Evolutionary conservation across 805 yeast species (phyloP).

Genomic region (Yamadazyma ubonensis): DNA sequence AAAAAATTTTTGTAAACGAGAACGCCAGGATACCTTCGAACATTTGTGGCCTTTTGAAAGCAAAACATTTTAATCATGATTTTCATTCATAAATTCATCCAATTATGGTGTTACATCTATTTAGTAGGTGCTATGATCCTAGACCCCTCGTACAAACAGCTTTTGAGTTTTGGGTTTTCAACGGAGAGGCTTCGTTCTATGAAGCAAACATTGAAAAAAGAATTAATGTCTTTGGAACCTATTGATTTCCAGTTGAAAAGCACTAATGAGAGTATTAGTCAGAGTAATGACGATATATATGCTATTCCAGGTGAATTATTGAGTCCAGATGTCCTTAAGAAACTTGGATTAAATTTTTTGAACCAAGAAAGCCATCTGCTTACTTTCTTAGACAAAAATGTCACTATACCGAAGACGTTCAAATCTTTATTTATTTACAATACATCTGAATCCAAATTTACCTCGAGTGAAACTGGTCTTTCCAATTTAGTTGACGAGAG

Average conservation of each 20-base stretch:
- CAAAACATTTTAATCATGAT: too few relatives aligned
- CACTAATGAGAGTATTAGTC: not conserved
- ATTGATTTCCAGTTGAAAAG: not conserved
- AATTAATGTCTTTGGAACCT: conserved; percentile 12
- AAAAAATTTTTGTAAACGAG: conserved; percentile 4
- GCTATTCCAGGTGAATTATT: conserved; percentile 27
- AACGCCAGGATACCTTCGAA: too few relatives aligned
- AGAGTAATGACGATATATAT: conserved; percentile 12
- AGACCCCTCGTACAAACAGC: conserved; percentile 1
- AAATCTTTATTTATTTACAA: conserved; percentile 41
- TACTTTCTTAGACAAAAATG: conserved; percentile 11
- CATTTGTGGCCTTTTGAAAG: too few relatives aligned
- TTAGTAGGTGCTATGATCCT: not conserved
- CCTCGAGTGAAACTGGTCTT: conserved; percentile 16
- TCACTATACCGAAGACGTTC: conserved; percentile 33
- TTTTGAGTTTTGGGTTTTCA: conserved; percentile 4
- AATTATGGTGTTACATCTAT: not conserved
- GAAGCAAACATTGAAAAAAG: conserved; percentile 12
- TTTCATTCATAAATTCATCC: not conserved
- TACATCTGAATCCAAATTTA: conserved; percentile 16
- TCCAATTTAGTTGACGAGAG: conserved; percentile 26
- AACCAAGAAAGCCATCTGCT: conserved; percentile 9
- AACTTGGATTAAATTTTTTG: conserved; percentile 22
- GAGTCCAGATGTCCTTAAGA: conserved; percentile 18
- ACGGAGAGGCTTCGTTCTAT: conserved; percentile 13